Percentiles rank a stretch among this genome's conserved stretches.
These are phyloP conservation scores for Cladosporium colombiae DNA, from an alignment of 2,329 filamentous ascomycete species.

Conservation along the genomic window DNA sequence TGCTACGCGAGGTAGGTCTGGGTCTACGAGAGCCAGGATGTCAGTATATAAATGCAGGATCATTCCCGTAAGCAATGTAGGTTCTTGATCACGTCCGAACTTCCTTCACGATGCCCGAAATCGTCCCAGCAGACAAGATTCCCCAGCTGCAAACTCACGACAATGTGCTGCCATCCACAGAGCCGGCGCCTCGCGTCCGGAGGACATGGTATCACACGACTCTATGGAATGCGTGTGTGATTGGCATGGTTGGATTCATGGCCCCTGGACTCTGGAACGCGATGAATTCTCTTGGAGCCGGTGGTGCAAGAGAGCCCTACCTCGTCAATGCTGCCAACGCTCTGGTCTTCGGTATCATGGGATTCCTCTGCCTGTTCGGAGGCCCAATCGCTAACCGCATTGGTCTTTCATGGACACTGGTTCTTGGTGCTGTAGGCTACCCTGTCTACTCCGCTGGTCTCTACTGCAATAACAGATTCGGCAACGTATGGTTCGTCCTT, in stretches of 20 bases:
- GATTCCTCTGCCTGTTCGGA: conserved; percentile 51
- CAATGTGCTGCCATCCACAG: conserved; percentile 13
- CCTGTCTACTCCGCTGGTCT: conserved; percentile 51
- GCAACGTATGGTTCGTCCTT: conserved; percentile 55
- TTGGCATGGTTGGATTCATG: conserved; percentile 55
- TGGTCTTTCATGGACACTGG: conserved; percentile 49
- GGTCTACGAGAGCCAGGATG: not conserved
- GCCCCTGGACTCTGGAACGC: conserved; percentile 58
- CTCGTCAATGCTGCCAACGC: conserved; percentile 57
- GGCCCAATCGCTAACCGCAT: conserved; percentile 53
- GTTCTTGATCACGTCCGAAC: not conserved
- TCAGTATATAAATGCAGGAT: not conserved
- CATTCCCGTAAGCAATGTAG: not conserved
- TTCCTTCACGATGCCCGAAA: conserved; percentile 9
- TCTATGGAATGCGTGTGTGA: conserved; percentile 56
- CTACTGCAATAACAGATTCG: conserved; percentile 54
- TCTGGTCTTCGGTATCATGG: conserved; percentile 51
- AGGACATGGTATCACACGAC: conserved; percentile 53
- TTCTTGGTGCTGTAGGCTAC: conserved; percentile 51
- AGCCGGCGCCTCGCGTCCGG: conserved; percentile 7
- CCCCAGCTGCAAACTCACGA: conserved; percentile 2
- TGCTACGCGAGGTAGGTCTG: not conserved
- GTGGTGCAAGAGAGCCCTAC: conserved; percentile 54
- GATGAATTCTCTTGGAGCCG: conserved; percentile 56
- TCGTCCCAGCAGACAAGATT: conserved; percentile 9